Conservation (phyloP, 352 stramenopile species). For the Phytophthora hibernalis region DNA sequence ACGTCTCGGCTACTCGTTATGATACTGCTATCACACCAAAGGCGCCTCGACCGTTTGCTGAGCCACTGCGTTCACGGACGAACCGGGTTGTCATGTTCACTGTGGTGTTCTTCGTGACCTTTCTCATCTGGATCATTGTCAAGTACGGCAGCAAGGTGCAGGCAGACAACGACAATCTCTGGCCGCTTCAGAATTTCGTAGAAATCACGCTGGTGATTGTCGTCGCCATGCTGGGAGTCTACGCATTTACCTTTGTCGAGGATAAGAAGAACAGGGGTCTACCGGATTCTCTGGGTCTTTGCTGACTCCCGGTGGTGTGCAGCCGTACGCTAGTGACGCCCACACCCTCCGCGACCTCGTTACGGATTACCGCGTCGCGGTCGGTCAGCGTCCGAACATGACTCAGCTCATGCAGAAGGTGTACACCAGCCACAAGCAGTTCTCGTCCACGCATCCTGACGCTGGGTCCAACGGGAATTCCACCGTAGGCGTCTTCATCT, state of each 20-base stretch:
- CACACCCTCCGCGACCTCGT: constrained; percentile 30
- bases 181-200: constrained; percentile 57
- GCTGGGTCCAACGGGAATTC: constrained; percentile 4
- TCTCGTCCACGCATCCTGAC: constrained; percentile 6
- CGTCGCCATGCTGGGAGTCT: constrained; percentile 17
- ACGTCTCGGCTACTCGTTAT: constrained; percentile 12
- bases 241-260: constrained; percentile 21
- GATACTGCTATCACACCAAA: constrained; percentile 12
- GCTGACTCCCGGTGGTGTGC: constrained; percentile 13
- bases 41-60: constrained; percentile 32
- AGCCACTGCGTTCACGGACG: constrained; percentile 35
- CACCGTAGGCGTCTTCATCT: constrained; percentile 47
- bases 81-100: constrained; percentile 35
- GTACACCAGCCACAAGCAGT: constrained; percentile 26
- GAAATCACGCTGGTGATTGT: constrained; percentile 38
- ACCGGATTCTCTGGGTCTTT: neutral
- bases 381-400: constrained; percentile 42
- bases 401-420: constrained; percentile 33
- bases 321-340: constrained; percentile 19
- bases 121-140: constrained; percentile 42
- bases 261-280: constrained; percentile 16
- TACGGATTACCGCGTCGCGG: constrained; percentile 26
- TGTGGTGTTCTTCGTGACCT: constrained; percentile 22
- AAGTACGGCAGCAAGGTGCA: constrained; percentile 37
- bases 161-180: constrained; percentile 34